A percentile compares a stretch with the other conserved stretches of the same genome.
These are phyloP conservation scores for Wickerhamiella siamensis DNA, from an alignment of 805 yeast genomes.

Conservation along the genomic window DNA sequence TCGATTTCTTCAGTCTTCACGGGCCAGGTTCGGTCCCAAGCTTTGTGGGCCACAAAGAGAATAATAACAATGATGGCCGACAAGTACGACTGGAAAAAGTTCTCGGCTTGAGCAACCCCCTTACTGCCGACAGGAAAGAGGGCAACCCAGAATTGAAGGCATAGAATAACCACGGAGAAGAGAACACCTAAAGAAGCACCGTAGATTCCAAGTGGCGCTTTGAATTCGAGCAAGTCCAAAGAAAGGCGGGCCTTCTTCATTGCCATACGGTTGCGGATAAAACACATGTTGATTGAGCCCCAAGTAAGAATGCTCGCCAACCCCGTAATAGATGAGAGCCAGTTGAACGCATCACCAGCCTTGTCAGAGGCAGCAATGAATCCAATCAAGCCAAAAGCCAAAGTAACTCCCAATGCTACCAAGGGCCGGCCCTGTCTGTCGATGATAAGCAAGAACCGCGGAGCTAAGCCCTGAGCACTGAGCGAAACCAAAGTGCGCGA, in stretches of 20 bases:
- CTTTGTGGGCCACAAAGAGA: slow-evolving; percentile 39
- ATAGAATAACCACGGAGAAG: slow-evolving; percentile 45
- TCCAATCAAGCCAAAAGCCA: slow-evolving; percentile 40
- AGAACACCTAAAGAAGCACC: slow-evolving; percentile 53
- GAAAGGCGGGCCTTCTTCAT: slow-evolving; percentile 50
- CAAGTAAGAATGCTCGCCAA: slow-evolving; percentile 63
- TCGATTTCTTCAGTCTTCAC: slow-evolving; percentile 11
- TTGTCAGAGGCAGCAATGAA: slow-evolving; percentile 48
- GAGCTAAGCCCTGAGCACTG: slow-evolving; percentile 54
- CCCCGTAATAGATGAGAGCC: slow-evolving; percentile 69
- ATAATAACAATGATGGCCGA: slow-evolving; percentile 31
- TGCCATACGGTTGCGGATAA: slow-evolving; percentile 52
- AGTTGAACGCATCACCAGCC: slow-evolving; percentile 40
- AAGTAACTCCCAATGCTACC: slow-evolving; percentile 39
- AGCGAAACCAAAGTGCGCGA: slow-evolving; percentile 55
- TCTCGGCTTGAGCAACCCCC: slow-evolving; percentile 15
- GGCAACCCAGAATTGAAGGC: slow-evolving; percentile 75
- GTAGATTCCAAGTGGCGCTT: slow-evolving; percentile 49
- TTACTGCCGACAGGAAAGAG: slow-evolving; percentile 45
- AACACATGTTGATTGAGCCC: slow-evolving; percentile 59
- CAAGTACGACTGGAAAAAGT: slow-evolving; percentile 41
- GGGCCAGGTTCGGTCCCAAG: slow-evolving; percentile 17
- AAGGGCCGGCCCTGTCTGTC: slow-evolving; percentile 71
- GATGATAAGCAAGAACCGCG: slow-evolving; percentile 46
- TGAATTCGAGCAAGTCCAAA: slow-evolving; percentile 50